phyloP scores from a whole-genome alignment of 805 yeast species.

The Schwanniomyces sp. region DNA sequence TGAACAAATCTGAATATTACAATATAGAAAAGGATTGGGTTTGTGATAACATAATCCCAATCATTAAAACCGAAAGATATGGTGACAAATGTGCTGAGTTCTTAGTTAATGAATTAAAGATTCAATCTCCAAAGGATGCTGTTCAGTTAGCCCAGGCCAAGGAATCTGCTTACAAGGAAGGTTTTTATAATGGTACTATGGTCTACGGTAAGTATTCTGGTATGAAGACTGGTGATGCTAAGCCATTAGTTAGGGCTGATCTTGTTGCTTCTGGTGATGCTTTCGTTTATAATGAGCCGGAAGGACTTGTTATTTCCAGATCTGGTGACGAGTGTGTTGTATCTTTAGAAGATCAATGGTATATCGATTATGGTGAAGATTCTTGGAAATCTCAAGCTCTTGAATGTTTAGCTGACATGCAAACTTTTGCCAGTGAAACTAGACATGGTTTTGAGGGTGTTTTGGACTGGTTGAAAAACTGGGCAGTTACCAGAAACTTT shows the following conservation, averaged over 20 bases:
- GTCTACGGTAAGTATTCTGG: conserved; percentile 81
- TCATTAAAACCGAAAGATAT: conserved; percentile 78
- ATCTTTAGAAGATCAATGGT: conserved; percentile 98
- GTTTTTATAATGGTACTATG: conserved; percentile 87
- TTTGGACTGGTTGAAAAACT: conserved; percentile 92
- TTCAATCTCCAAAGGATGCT: conserved; percentile 91
- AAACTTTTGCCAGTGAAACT: conserved; percentile 79
- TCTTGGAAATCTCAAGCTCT: conserved; percentile 80
- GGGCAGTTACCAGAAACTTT: conserved; percentile 97
- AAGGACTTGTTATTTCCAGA: conserved; percentile 83
- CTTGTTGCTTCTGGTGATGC: conserved; percentile 76
- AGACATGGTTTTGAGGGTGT: conserved; percentile 91
- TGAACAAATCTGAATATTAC: conserved; percentile 88
- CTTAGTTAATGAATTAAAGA: conserved; percentile 82
- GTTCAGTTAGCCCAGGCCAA: conserved; percentile 87
- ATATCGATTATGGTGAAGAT: conserved; percentile 94
- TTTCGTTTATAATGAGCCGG: conserved; percentile 93
- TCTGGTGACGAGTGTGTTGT: conserved; percentile 97
- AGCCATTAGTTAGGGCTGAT: conserved; percentile 81
- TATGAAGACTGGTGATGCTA: conserved; percentile 87
- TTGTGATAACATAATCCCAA: conserved; percentile 64
- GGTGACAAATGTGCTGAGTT: conserved; percentile 88
- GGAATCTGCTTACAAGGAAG: conserved; percentile 94
- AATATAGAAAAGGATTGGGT: conserved; percentile 88
- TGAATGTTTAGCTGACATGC: conserved; percentile 74